Base-by-base conservation (phyloP, 2,329 filamentous ascomycete species). In the Didymella arachidicola region DNA sequence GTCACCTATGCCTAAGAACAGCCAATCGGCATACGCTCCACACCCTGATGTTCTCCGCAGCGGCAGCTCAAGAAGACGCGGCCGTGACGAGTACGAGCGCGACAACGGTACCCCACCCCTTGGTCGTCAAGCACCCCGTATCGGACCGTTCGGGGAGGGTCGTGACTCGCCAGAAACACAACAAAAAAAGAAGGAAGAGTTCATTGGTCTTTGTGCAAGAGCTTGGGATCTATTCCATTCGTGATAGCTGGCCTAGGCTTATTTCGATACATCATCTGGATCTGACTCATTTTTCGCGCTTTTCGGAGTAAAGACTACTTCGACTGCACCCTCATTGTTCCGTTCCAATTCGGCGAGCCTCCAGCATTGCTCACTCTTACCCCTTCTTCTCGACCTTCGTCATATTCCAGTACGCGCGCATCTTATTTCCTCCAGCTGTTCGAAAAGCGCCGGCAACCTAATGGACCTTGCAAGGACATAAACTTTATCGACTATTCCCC, bases 181-280 rank as follows among this genome's bases (percentile, higher is more conserved):
- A 75, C 84, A 87, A 68, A 89, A 86, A 72, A 98, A 98, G 86
- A 93, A 93, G 74, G 93, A 97, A 42, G 92, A 97, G 76, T 99
- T 99, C 73, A 81, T 99, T 64, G 83, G 86, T 55, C 81, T 98
- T 48, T 97, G 94, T 75, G 88, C 92, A 67, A 84, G 92, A 71
- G 95, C 95, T 8, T 99, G 95, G 95, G 95, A 99, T 80, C 79
- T 99, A 27, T 97, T 98, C 79, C 95, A 98, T 81, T 97, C 93
- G 62, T 97, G 63, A 72, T 63, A 57, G 57, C 49, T 48, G 58
- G 54, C 61, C 42, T 62, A 38, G 53, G 53, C 62, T 45, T 57
- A 47, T 45, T 63, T 59, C 42, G 49, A 59, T 53, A 58, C 57
- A 62, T 36, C 36, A 61, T 49, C 36, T 57, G 53, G 51, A 47